Evolutionary conservation across 2,329 filamentous ascomycete genomes (phyloP).

Genomic region (Geosmithia flava): DNA sequence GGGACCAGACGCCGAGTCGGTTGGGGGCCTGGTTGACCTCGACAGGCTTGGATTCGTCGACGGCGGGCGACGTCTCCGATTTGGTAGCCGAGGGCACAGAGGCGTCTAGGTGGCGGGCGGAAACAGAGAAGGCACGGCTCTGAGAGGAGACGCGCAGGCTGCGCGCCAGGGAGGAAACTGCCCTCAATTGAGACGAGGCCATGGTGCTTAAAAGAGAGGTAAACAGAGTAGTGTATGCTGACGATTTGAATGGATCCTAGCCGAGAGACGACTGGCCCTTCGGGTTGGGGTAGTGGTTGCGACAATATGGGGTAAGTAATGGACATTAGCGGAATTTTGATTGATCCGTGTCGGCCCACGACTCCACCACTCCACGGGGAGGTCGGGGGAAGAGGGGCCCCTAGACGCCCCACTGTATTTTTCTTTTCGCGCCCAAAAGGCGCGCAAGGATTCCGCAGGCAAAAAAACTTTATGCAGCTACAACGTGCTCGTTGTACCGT

Average conservation of each 20-base stretch:
- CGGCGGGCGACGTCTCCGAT: slow-evolving; percentile 26
- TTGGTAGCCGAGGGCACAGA: slow-evolving; percentile 15
- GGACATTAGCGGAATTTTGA: background rate
- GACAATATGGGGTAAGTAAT: background rate
- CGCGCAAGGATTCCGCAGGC: too few relatives aligned
- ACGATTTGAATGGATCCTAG: background rate
- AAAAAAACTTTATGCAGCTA: too few relatives aligned
- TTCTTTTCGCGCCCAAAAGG: background rate
- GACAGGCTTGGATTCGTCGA: slow-evolving; percentile 27
- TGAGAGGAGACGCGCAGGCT: slow-evolving; percentile 22
- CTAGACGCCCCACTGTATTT: background rate
- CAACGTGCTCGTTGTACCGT: too few relatives aligned
- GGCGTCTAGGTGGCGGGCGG: slow-evolving; percentile 33
- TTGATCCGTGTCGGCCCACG: slow-evolving; percentile 1
- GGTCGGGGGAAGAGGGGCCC: background rate
- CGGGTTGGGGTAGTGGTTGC: slow-evolving; percentile 5
- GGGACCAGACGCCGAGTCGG: slow-evolving; percentile 66
- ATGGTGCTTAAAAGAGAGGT: slow-evolving; percentile 18
- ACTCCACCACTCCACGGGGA: slow-evolving; percentile 5
- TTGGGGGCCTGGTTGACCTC: slow-evolving; percentile 75
- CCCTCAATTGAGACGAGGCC: slow-evolving; percentile 33
- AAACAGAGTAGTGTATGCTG: background rate
- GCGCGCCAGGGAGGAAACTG: slow-evolving; percentile 29
- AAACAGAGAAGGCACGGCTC: slow-evolving; percentile 34
- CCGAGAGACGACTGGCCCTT: background rate